A percentile compares a stretch with the other conserved stretches of the same genome.
Conservation (phyloP, 352 stramenopile species). For the Pythium utonaiense region DNA sequence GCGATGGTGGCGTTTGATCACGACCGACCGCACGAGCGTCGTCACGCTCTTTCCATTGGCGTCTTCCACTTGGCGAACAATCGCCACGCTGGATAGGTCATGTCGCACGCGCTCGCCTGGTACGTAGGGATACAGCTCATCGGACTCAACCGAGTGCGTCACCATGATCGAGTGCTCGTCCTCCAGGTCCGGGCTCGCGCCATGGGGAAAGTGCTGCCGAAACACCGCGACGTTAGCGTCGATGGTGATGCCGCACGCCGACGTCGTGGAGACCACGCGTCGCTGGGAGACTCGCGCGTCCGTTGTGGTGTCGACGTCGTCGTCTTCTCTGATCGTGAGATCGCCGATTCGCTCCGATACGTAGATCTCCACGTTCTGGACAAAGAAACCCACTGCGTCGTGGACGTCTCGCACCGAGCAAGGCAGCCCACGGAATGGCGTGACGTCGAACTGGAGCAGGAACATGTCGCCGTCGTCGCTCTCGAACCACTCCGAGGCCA, state of each 20-base stretch:
- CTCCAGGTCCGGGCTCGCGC: background rate
- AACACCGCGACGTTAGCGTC: constrained; percentile 17
- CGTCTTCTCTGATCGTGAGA: constrained; percentile 21
- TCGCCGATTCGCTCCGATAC: constrained; percentile 14
- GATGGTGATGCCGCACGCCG: constrained; percentile 2
- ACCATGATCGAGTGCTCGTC: constrained; percentile 4
- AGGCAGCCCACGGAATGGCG: constrained; percentile 28
- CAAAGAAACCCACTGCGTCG: constrained; percentile 42
- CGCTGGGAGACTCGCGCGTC: constrained; percentile 7
- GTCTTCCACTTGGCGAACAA: no score
- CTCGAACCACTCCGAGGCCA: constrained; percentile 37
- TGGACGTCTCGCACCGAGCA: constrained; percentile 36
- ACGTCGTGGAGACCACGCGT: constrained; percentile 4
- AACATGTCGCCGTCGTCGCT: constrained; percentile 31
- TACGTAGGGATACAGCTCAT: constrained; percentile 48
- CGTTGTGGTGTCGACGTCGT: constrained; percentile 6
- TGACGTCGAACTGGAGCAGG: constrained; percentile 41
- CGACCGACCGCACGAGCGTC: background rate
- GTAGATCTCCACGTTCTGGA: constrained; percentile 34
- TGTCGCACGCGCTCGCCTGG: constrained; percentile 23
- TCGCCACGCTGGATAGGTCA: no score
- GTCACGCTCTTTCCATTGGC: background rate
- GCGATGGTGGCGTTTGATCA: constrained; percentile 7
- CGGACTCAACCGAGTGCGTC: constrained; percentile 32
- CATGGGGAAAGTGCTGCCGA: no score